These are phyloP conservation scores for Exophiala phaeomuriformis DNA, from an alignment of 2,329 filamentous ascomycete species.

Conservation along the genomic window DNA sequence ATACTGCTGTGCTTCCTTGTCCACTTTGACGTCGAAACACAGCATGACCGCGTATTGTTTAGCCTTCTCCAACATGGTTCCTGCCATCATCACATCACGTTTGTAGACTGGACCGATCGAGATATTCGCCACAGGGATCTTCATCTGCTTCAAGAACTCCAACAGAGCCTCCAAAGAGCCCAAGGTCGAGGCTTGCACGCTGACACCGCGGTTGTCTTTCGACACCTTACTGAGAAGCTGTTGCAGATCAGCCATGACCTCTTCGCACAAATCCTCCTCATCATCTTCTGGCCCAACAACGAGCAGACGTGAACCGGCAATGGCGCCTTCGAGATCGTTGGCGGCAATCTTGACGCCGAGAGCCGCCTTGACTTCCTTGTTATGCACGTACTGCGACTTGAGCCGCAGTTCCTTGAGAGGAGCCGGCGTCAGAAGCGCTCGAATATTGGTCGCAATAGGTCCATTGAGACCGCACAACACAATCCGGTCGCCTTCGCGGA, in stretches of 20 bases:
- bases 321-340: constrained; percentile 89
- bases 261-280: constrained; percentile 91
- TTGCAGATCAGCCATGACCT: constrained; percentile 91
- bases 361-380: constrained; percentile 97
- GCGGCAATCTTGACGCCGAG: constrained; percentile 98
- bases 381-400: constrained; percentile 95
- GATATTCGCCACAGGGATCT: constrained; percentile 96
- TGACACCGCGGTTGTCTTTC: constrained; percentile 88
- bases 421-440: constrained; percentile 86
- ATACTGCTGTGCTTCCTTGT: constrained; percentile 87
- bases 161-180: constrained; percentile 93
- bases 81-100: constrained; percentile 89
- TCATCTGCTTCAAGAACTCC: constrained; percentile 90
- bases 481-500: constrained; percentile 88
- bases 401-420: constrained; percentile 89
- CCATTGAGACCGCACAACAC: constrained; percentile 96
- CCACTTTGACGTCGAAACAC: constrained; percentile 98
- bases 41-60: constrained; percentile 98
- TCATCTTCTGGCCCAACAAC: constrained; percentile 94
- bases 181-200: constrained; percentile 92
- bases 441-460: constrained; percentile 87
- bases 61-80: constrained; percentile 91
- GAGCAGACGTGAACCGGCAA: constrained; percentile 88
- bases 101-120: constrained; percentile 97
- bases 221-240: constrained; percentile 85